phyloP scores from a whole-genome alignment of 805 yeast genomes.

The Grigorovia transvaalensis region DNA sequence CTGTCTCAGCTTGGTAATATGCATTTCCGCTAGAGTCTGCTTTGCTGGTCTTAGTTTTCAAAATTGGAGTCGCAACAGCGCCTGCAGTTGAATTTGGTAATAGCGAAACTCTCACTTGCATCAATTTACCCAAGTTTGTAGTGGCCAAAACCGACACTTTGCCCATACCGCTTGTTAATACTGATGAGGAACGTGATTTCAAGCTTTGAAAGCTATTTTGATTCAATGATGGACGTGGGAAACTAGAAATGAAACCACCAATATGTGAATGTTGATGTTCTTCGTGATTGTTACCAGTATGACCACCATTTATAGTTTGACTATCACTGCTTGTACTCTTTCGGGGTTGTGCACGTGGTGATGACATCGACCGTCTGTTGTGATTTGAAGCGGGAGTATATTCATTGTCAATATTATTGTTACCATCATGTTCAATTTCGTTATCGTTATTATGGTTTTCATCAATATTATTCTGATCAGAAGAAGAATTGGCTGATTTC shows the following conservation, averaged over 20 bases:
- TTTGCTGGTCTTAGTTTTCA: conserved; percentile 53
- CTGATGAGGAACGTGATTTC: neutral
- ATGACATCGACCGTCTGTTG: neutral
- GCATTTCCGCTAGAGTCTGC: conserved; percentile 35
- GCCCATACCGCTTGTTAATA: conserved; percentile 1
- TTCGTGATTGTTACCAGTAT: neutral
- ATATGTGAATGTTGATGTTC: neutral
- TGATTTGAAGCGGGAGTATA: neutral
- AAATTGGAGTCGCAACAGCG: conserved; percentile 37
- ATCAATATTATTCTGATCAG: neutral
- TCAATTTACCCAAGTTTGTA: conserved; percentile 31
- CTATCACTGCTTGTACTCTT: neutral
- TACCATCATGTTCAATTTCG: conserved; percentile 40
- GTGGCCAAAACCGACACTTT: conserved; percentile 42
- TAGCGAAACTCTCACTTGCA: conserved; percentile 46
- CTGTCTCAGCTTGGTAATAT: conserved; percentile 49
- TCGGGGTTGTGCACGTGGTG: neutral
- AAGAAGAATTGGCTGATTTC: neutral
- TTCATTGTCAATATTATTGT: neutral
- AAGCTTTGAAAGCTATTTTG: neutral
- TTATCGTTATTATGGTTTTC: conserved; percentile 8
- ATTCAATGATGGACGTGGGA: neutral
- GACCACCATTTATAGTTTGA: neutral
- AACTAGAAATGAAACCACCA: neutral
- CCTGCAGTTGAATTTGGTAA: conserved; percentile 31